phyloP scores from a whole-genome alignment of 768 basidiomycete species.

The Pulveroboletus frians region DNA sequence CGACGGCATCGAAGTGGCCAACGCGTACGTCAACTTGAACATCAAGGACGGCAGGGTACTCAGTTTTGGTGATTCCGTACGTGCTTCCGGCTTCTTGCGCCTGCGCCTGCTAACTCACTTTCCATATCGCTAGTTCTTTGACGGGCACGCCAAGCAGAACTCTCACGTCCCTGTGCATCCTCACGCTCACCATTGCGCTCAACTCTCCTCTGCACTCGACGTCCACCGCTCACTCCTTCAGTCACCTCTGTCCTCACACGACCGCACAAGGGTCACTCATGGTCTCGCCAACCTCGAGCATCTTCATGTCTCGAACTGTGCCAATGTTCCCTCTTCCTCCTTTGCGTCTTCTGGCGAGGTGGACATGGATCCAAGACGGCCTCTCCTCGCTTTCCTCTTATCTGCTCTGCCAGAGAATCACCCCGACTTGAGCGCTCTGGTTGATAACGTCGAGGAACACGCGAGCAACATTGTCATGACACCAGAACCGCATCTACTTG shows the following conservation, averaged over 20 bases:
- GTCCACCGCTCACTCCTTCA: slow-evolving; percentile 30
- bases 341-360: slow-evolving; percentile 22
- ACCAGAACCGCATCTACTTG: slow-evolving; percentile 42
- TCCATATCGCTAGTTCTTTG: slow-evolving; percentile 57
- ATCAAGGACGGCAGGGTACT: slow-evolving; percentile 77
- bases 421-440: slow-evolving; percentile 41
- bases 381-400: slow-evolving; percentile 76
- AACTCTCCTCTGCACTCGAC: slow-evolving; percentile 33
- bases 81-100: slow-evolving; percentile 24
- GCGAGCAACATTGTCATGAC: slow-evolving; percentile 45
- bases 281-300: slow-evolving; percentile 35
- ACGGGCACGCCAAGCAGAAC: slow-evolving; percentile 40
- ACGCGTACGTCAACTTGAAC: slow-evolving; percentile 93
- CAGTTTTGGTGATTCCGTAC: slow-evolving; percentile 83
- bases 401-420: slow-evolving; percentile 54
- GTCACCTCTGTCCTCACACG: slow-evolving; percentile 2
- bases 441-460: slow-evolving; percentile 45
- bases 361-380: slow-evolving; percentile 40
- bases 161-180: slow-evolving; percentile 36
- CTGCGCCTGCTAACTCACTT: slow-evolving; percentile 7
- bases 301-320: slow-evolving; percentile 56
- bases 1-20: slow-evolving; percentile 81
- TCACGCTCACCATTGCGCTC: slow-evolving; percentile 51
- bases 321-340: slow-evolving; percentile 30
- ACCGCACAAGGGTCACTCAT: slow-evolving; percentile 12